These are phyloP conservation scores for Platismatia glauca DNA, from an alignment of 495 filamentous ascomycete genomes.

Conservation along the genomic window DNA sequence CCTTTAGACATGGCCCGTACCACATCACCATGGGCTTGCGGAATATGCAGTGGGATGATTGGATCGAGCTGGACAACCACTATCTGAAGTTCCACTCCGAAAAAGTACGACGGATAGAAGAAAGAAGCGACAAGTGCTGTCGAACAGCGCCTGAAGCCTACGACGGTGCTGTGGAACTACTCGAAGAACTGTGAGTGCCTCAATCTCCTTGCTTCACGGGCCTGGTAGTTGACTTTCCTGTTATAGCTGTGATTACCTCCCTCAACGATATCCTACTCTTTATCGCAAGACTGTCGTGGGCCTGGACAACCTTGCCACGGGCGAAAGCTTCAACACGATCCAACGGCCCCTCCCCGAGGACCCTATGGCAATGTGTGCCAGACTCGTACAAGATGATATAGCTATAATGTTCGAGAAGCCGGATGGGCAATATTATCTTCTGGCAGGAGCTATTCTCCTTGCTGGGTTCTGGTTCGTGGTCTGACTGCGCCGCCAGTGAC, in stretches of 20 bases:
- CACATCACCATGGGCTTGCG: slow-evolving; percentile 80
- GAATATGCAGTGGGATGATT: slow-evolving; percentile 68
- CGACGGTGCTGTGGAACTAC: slow-evolving; percentile 67
- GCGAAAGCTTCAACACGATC: slow-evolving; percentile 63
- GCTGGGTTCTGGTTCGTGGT: slow-evolving; percentile 60
- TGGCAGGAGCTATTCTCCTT: slow-evolving; percentile 70
- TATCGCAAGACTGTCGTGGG: slow-evolving; percentile 57
- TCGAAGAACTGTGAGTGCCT: slow-evolving; percentile 58
- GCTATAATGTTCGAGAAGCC: slow-evolving; percentile 75
- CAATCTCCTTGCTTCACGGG: neutral
- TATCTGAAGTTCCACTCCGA: slow-evolving; percentile 66
- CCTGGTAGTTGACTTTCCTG: neutral
- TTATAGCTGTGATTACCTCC: slow-evolving; percentile 56
- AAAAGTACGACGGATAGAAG: slow-evolving; percentile 60
- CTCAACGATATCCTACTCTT: slow-evolving; percentile 69
- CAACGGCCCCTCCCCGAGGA: slow-evolving; percentile 65
- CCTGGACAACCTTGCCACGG: slow-evolving; percentile 61
- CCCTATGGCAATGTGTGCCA: slow-evolving; percentile 66
- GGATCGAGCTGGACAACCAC: slow-evolving; percentile 86
- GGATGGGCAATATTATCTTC: slow-evolving; percentile 78
- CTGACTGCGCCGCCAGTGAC: neutral
- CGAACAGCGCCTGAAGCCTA: slow-evolving; percentile 65
- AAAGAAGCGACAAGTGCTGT: slow-evolving; percentile 64
- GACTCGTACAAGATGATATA: slow-evolving; percentile 77
- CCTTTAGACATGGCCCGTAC: slow-evolving; percentile 75